Evolutionary conservation across 2,329 filamentous ascomycete genomes (phyloP).

Genomic region (Sporothrix phasma): DNA sequence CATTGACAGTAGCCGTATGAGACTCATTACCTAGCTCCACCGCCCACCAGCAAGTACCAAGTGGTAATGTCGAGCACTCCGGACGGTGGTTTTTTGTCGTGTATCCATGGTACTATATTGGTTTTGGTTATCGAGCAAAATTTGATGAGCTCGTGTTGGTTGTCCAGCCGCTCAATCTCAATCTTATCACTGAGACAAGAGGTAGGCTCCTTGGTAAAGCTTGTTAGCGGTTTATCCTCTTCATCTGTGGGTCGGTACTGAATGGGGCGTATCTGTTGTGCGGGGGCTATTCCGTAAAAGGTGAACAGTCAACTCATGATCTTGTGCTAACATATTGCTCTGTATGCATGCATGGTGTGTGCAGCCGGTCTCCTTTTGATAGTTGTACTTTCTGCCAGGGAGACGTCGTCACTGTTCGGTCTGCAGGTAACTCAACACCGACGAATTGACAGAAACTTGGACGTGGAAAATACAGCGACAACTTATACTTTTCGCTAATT

Average conservation of each 20-base stretch:
- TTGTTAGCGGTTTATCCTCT: no score
- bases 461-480: no score
- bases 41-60: conserved; percentile 53
- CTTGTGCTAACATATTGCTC: conserved; percentile 23
- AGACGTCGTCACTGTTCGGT: conserved; percentile 21
- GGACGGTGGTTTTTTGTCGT: conserved; percentile 20
- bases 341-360: conserved; percentile 28
- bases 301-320: not conserved
- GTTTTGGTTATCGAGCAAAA: conserved; percentile 25
- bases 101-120: conserved; percentile 26
- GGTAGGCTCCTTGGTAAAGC: conserved; percentile 24
- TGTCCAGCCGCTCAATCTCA: conserved; percentile 26
- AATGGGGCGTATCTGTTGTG: no score
- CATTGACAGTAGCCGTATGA: conserved; percentile 47
- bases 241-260: no score
- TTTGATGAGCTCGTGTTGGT: conserved; percentile 27
- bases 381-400: conserved; percentile 25
- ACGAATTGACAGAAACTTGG: not conserved
- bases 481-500: no score
- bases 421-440: conserved; percentile 15
- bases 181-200: conserved; percentile 27
- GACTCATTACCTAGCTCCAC: conserved; percentile 57
- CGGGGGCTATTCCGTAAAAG: not conserved
- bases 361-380: conserved; percentile 25
- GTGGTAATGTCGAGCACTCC: conserved; percentile 34